Evolutionary conservation across 208 protist genomes (phyloP).

Genomic region (Phytomonas sp.): DNA sequence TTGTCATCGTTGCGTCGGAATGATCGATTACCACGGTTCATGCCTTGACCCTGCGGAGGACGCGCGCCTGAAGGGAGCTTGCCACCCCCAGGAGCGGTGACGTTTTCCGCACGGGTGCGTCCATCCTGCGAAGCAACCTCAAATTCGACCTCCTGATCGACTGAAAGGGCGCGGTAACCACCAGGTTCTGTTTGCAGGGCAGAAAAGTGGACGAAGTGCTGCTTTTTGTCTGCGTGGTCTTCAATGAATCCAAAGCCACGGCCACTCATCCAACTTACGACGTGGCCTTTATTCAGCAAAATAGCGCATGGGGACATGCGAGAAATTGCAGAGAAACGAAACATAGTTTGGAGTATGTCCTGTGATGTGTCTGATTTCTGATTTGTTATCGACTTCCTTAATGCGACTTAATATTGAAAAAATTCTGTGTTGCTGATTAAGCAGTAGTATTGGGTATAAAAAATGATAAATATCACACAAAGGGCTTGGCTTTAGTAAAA

Average conservation of each 20-base stretch:
- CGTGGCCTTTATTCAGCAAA: conserved; percentile 81
- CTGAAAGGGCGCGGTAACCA: conserved; percentile 71
- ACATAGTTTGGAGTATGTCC: conserved; percentile 26
- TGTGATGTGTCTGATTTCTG: conserved; percentile 6
- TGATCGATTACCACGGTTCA: conserved; percentile 20
- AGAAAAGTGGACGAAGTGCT: conserved; percentile 91
- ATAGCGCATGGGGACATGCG: conserved; percentile 47
- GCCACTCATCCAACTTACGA: conserved; percentile 84
- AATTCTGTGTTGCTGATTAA: background rate
- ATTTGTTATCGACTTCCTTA: conserved; percentile 1
- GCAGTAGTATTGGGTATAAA: conserved; percentile 3
- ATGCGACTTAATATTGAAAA: conserved; percentile 1
- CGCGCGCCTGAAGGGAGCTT: conserved; percentile 78
- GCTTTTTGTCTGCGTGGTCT: conserved; percentile 84
- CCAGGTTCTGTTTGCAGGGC: conserved; percentile 84
- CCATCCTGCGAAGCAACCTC: conserved; percentile 84
- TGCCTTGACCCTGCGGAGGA: conserved; percentile 37
- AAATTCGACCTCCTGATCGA: conserved; percentile 89
- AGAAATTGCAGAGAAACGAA: conserved; percentile 44
- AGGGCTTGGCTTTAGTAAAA: background rate
- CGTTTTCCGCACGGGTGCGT: conserved; percentile 83
- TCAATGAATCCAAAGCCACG: conserved; percentile 89
- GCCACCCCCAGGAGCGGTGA: conserved; percentile 66
- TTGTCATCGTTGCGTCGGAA: conserved; percentile 26
- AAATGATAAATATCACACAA: conserved; percentile 11